Evolutionary conservation across 1,139 yeast species (phyloP), one percentile per base, ranked within the genome.

Genomic region (Suhomyces panamericanus): DNA sequence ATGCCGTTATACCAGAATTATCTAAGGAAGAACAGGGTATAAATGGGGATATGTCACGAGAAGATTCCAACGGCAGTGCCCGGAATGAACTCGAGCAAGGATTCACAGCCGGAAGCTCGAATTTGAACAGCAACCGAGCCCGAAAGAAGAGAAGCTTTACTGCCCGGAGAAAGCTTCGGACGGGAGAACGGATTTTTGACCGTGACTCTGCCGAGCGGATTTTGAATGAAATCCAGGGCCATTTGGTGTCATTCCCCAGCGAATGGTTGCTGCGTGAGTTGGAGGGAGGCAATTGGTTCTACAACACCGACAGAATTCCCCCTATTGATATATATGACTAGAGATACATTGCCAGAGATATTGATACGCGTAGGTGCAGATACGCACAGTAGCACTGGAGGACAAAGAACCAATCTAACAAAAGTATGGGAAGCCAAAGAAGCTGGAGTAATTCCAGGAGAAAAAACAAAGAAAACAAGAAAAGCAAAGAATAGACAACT

Each of bases 291-390:
- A 93, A 95, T 59, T 93, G 98, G 98, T 90, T 90, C 64, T 91
- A 89, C 70, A 88, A 85, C 55, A 85, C 95, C 43, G 99, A 93
- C 62, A 81, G 96, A 60, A 73, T 93, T 38, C 97, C 98, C 9
- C 99, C 99, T 2, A 82, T 93, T 48, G 98, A 93, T 63, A 93
- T 93, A 44, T 93, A 87, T 64, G 96, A 91, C 60, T 93, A 36
- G 33, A 15, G 13, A 20, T 17, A 17, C 5, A 17, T 17, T 17
- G 17, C 17, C 24, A 20, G 24, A 20, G 24, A 20, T 20, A 20
- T 20, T 4, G 24, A 20, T 20, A 20, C 24, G 24, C 24, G 24
- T 20, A 20, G 24, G 6, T 6, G 24, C 24, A 20, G 5, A 20
- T 20, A 5, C 6, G 24, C 24, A 4, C 24, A 20, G 24, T 20